phyloP scores from a whole-genome alignment of 257 asterid genomes.

The Rauvolfia tetraphylla region DNA sequence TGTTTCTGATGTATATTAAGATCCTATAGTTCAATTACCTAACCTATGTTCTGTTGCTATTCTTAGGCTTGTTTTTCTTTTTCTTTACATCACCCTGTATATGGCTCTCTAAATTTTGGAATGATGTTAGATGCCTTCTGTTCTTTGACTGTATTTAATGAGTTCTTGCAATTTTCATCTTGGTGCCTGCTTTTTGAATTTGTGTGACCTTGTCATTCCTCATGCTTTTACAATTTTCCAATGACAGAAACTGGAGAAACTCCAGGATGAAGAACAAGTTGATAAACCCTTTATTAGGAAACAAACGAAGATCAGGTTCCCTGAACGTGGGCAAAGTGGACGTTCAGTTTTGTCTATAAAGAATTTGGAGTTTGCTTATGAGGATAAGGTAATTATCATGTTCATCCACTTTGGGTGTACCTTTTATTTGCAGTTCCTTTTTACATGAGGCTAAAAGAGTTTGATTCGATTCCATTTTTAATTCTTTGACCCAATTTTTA shows the following conservation, averaged over 20 bases:
- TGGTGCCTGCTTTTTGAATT: neutral
- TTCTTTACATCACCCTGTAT: neutral
- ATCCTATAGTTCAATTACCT: neutral
- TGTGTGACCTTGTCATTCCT: neutral
- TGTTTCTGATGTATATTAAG: neutral
- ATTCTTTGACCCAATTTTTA: neutral
- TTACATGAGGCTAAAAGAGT: neutral
- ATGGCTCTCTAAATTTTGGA: neutral
- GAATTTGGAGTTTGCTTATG: constrained; percentile 70
- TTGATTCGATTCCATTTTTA: neutral
- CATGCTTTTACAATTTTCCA: constrained; percentile 11
- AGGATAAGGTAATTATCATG: constrained; percentile 60
- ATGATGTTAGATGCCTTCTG: neutral
- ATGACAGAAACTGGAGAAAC: constrained; percentile 91
- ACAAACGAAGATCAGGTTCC: constrained; percentile 98
- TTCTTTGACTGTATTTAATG: neutral
- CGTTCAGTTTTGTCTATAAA: constrained; percentile 59
- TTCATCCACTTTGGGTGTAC: neutral
- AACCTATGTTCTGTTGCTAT: neutral
- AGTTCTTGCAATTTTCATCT: neutral
- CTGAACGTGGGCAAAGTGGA: constrained; percentile 97
- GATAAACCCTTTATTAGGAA: constrained; percentile 97
- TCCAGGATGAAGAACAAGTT: constrained; percentile 80
- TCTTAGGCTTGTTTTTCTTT: neutral
- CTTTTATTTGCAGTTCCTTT: neutral